Percentiles rank a stretch among this genome's conserved stretches.
These are phyloP conservation scores for Cyclotella baltica DNA, from an alignment of 108 stramenopile genomes.

Conservation along the genomic window DNA sequence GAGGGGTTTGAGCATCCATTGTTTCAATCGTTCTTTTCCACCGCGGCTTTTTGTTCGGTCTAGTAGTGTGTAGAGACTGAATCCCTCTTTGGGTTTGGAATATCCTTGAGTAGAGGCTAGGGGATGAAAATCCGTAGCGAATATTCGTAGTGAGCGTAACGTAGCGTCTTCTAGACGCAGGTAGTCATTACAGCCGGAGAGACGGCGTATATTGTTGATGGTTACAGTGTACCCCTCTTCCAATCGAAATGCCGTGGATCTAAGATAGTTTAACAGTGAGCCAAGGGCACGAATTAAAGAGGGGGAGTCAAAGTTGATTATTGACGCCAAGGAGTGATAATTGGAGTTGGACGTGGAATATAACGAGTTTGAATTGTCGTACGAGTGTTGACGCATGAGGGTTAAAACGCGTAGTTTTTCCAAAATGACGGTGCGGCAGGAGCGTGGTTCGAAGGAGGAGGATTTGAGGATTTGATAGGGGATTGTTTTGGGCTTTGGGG, in stretches of 20 bases:
- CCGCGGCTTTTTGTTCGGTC: constrained; percentile 86
- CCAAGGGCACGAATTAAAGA: constrained; percentile 79
- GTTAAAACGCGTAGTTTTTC: constrained; percentile 76
- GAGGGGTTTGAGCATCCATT: constrained; percentile 92
- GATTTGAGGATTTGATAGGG: constrained; percentile 86
- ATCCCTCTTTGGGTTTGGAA: constrained; percentile 90
- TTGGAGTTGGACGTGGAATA: constrained; percentile 14
- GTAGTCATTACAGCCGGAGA: constrained; percentile 59
- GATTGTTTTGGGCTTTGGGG: constrained; percentile 26
- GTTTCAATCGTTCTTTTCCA: constrained; percentile 81
- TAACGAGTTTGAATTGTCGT: not conserved
- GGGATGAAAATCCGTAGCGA: constrained; percentile 85
- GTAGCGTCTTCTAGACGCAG: constrained; percentile 69
- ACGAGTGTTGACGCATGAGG: constrained; percentile 42
- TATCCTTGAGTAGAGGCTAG: constrained; percentile 58
- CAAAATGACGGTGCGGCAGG: constrained; percentile 71
- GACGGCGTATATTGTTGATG: constrained; percentile 65
- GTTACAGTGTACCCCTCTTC: constrained; percentile 72
- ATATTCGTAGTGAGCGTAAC: constrained; percentile 77
- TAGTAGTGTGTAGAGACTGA: constrained; percentile 88
- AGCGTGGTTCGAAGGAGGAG: constrained; percentile 69
- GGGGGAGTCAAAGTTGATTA: constrained; percentile 85
- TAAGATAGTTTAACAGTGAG: constrained; percentile 74
- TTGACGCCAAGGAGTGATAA: constrained; percentile 77
- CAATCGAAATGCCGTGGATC: constrained; percentile 73